These are phyloP conservation scores for Pythium vanterpoolii DNA, from an alignment of 352 stramenopile species.

Conservation along the genomic window DNA sequence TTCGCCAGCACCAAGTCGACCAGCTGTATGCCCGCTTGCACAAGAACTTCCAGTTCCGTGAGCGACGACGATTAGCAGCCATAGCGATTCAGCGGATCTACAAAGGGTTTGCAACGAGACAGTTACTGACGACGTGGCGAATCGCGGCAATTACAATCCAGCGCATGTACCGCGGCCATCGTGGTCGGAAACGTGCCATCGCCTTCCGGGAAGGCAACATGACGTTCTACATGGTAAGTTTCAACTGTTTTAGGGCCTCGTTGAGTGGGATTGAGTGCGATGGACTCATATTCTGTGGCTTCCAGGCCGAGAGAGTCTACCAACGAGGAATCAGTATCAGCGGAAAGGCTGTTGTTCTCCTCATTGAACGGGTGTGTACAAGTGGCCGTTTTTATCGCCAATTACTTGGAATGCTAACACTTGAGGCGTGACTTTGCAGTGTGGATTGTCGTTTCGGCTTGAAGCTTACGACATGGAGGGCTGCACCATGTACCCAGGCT, in stretches of 20 bases:
- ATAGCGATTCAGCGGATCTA: constrained; percentile 57
- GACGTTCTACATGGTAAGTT: constrained; percentile 57
- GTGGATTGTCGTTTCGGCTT: constrained; percentile 60
- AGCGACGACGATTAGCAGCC: constrained; percentile 40
- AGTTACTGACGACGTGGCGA: constrained; percentile 30
- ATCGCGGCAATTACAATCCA: constrained; percentile 40
- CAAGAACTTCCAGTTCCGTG: constrained; percentile 32
- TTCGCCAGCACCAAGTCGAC: constrained; percentile 51
- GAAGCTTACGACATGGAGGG: constrained; percentile 49
- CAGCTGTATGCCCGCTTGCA: constrained; percentile 31
- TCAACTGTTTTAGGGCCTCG: not conserved
- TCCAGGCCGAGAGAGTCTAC: constrained; percentile 46
- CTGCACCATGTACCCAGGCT: constrained; percentile 50
- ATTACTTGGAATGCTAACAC: not conserved
- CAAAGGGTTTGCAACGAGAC: constrained; percentile 40
- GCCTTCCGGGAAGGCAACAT: constrained; percentile 64
- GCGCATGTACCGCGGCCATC: constrained; percentile 47
- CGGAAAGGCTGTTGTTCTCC: constrained; percentile 41
- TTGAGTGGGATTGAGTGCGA: not conserved
- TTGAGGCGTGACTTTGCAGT: constrained; percentile 23
- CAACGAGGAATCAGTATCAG: constrained; percentile 55
- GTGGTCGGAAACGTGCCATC: constrained; percentile 46
- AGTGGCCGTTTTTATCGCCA: not conserved
- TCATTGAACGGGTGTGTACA: constrained; percentile 51
- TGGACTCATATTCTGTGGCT: not conserved